These are phyloP conservation scores for Tillandsia leiboldiana DNA, from an alignment of 176 grass and related monocot species.

Conservation along the genomic window DNA sequence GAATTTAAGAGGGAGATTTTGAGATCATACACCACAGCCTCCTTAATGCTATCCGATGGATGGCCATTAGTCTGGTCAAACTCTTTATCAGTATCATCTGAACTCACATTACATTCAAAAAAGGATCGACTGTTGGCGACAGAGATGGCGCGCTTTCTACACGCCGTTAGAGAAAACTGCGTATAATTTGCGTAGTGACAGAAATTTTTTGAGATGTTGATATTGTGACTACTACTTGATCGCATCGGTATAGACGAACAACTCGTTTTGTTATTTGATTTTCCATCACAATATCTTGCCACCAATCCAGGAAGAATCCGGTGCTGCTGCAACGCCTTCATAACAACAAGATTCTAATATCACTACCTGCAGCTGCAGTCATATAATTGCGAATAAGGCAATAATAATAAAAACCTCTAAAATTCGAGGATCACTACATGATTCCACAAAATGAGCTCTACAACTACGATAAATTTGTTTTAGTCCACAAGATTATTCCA, in stretches of 20 bases:
- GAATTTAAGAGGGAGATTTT: neutral
- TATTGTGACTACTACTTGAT: neutral
- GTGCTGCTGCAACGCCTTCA: constrained; percentile 23
- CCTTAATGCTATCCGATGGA: constrained; percentile 15
- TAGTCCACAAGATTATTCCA: no score
- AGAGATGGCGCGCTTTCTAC: constrained; percentile 21
- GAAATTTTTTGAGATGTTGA: neutral
- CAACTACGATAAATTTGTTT: no score
- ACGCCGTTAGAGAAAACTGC: constrained; percentile 16
- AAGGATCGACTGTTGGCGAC: constrained; percentile 26
- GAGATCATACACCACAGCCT: constrained; percentile 27
- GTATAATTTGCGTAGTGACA: neutral
- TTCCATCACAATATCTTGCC: neutral
- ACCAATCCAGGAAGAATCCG: constrained; percentile 3
- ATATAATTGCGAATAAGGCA: no score
- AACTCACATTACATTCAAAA: constrained; percentile 25
- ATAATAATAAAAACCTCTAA: no score
- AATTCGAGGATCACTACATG: no score
- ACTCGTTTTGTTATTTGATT: constrained; percentile 14
- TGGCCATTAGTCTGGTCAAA: constrained; percentile 22
- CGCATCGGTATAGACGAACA: constrained; percentile 5
- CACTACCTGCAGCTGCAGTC: no score
- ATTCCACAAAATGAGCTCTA: no score
- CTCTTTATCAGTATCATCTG: constrained; percentile 15
- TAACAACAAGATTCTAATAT: constrained; percentile 5